A percentile compares a stretch with the other conserved stretches of the same genome.
These are phyloP conservation scores for Cercospora citrullina DNA, from an alignment of 2,329 filamentous ascomycete species.

Conservation along the genomic window DNA sequence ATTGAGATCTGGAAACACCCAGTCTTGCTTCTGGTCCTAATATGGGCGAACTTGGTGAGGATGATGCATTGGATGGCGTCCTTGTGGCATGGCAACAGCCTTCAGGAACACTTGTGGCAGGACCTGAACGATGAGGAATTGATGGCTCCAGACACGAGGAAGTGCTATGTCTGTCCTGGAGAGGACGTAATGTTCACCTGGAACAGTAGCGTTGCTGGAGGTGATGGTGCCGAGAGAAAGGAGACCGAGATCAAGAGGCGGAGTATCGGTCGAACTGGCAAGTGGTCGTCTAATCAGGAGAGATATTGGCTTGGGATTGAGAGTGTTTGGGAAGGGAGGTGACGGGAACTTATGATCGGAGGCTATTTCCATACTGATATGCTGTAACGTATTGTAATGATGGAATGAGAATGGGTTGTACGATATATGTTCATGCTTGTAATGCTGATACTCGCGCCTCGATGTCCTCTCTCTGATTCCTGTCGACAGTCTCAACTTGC, in stretches of 20 bases:
- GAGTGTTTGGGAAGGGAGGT: slow-evolving; percentile 33
- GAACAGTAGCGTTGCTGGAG: slow-evolving; percentile 15
- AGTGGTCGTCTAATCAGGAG: slow-evolving; percentile 34
- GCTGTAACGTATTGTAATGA: neutral
- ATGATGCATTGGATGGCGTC: neutral
- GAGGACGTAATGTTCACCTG: slow-evolving; percentile 35
- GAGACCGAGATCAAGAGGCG: slow-evolving; percentile 27
- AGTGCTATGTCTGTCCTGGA: slow-evolving; percentile 33
- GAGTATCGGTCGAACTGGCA: slow-evolving; percentile 23
- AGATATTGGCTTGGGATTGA: slow-evolving; percentile 36
- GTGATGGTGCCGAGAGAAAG: slow-evolving; percentile 25
- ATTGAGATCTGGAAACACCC: slow-evolving; percentile 13
- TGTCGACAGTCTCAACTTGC: too few relatives aligned
- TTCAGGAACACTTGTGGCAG: slow-evolving; percentile 19
- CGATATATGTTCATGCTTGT: neutral
- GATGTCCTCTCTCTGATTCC: neutral
- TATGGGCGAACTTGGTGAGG: slow-evolving; percentile 4
- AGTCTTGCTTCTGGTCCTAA: slow-evolving; percentile 12
- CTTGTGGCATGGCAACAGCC: neutral
- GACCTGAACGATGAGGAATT: slow-evolving; percentile 29
- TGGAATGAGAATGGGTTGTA: neutral
- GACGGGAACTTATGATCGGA: neutral
- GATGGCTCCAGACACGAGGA: slow-evolving; percentile 26
- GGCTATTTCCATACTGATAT: neutral
- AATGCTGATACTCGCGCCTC: neutral